A percentile compares a stretch with the other conserved stretches of the same genome.
Evolutionary conservation across 805 yeast species (phyloP).

Genomic region (Suhomyces xylopsoci): DNA sequence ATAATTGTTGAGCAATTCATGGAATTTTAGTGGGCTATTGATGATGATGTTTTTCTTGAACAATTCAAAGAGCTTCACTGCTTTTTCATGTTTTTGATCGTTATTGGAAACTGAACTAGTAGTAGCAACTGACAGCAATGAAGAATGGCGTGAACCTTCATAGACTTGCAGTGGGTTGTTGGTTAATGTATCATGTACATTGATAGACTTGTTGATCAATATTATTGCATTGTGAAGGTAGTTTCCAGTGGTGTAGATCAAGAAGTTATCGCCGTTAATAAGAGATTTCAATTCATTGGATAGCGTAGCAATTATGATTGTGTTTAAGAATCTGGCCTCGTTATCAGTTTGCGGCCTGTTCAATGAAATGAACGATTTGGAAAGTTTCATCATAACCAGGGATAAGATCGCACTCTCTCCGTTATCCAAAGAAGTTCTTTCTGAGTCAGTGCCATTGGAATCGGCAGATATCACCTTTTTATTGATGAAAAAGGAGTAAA

Average conservation of each 20-base stretch:
- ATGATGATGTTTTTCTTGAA: conserved; percentile 49
- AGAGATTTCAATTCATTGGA: conserved; percentile 32
- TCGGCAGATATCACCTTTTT: conserved; percentile 4
- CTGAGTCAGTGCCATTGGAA: background rate
- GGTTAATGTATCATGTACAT: conserved; percentile 5
- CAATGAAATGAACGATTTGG: conserved; percentile 20
- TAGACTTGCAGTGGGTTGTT: background rate
- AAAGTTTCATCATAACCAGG: conserved; percentile 23
- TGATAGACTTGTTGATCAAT: conserved; percentile 44
- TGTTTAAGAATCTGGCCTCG: conserved; percentile 21
- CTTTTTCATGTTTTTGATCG: background rate
- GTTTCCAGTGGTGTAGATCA: conserved; percentile 35
- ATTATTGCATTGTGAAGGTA: conserved; percentile 53
- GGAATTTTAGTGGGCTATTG: conserved; percentile 49
- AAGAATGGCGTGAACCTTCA: background rate
- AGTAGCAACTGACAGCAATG: background rate
- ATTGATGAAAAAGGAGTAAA: conserved; percentile 15
- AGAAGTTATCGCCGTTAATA: conserved; percentile 16
- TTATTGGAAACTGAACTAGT: background rate
- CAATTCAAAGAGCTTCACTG: conserved; percentile 30
- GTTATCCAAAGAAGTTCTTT: background rate
- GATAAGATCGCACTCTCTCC: conserved; percentile 1
- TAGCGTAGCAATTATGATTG: conserved; percentile 29
- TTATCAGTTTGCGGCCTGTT: conserved; percentile 1
- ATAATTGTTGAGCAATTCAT: conserved; percentile 49